Conservation (phyloP, 805 yeast genomes). For the Kazachstania africana region DNA sequence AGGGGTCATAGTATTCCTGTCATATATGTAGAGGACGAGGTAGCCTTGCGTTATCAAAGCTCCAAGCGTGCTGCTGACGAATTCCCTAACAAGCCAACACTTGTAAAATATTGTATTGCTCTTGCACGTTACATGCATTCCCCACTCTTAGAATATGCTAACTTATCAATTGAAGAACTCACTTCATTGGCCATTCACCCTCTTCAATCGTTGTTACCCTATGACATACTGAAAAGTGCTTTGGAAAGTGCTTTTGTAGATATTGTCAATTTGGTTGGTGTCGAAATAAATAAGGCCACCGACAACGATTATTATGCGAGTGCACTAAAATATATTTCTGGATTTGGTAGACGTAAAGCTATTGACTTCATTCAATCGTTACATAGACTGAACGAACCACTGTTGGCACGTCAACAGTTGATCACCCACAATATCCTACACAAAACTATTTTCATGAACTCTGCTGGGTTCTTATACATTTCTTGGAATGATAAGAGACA, state of each 20-base stretch:
- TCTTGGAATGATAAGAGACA: constrained; percentile 44
- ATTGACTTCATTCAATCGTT: constrained; percentile 74
- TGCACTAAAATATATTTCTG: constrained; percentile 68
- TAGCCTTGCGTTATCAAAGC: constrained; percentile 78
- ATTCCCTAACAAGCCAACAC: constrained; percentile 71
- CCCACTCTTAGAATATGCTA: constrained; percentile 83
- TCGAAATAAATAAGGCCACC: constrained; percentile 84
- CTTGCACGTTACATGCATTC: constrained; percentile 86
- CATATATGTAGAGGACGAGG: constrained; percentile 84
- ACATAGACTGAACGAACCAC: constrained; percentile 39
- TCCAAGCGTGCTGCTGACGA: constrained; percentile 67
- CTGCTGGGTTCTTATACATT: constrained; percentile 80
- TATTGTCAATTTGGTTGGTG: constrained; percentile 81
- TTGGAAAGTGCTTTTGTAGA: constrained; percentile 80
- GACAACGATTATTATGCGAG: constrained; percentile 56
- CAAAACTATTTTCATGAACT: constrained; percentile 76
- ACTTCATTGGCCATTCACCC: constrained; percentile 56
- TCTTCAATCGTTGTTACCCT: constrained; percentile 59
- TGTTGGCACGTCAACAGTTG: constrained; percentile 72
- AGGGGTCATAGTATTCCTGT: constrained; percentile 52
- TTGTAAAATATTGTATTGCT: constrained; percentile 76
- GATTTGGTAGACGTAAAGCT: constrained; percentile 93
- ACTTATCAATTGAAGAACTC: constrained; percentile 59
- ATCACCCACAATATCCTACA: constrained; percentile 71
- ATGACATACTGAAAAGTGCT: constrained; percentile 51